Conservation (phyloP, 2,329 filamentous ascomycete genomes). For the Zalaria obscura region DNA sequence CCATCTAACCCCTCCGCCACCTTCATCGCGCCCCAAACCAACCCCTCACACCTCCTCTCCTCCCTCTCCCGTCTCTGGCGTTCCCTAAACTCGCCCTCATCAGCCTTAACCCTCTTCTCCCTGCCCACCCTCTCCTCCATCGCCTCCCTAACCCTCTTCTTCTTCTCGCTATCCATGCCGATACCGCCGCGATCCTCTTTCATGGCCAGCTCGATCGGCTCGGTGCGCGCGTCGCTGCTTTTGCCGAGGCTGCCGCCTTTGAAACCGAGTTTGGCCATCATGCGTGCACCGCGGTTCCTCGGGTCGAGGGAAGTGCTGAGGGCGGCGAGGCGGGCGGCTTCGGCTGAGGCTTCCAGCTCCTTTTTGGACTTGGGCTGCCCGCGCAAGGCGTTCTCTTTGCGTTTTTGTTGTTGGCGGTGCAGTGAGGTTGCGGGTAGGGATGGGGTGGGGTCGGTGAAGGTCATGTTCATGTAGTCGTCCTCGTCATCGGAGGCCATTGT, state of each 20-base stretch:
- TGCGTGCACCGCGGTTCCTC: constrained; percentile 81
- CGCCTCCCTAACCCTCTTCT: constrained; percentile 50
- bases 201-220: constrained; percentile 62
- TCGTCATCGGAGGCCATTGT: constrained; percentile 44
- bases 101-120: constrained; percentile 46
- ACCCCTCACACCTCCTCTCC: constrained; percentile 50
- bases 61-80: constrained; percentile 58
- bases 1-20: constrained; percentile 65
- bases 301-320: too few species aligned
- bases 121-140: constrained; percentile 33
- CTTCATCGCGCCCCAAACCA: constrained; percentile 66
- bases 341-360: constrained; percentile 63
- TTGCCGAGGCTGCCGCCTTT: constrained; percentile 59
- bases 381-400: constrained; percentile 45
- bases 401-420: constrained; percentile 39
- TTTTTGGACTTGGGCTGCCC: constrained; percentile 61
- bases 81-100: constrained; percentile 60
- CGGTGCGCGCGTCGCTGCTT: constrained; percentile 34
- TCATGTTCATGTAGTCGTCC: constrained; percentile 97
- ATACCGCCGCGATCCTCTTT: constrained; percentile 75
- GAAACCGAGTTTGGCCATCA: constrained; percentile 97
- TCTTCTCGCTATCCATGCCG: constrained; percentile 70
- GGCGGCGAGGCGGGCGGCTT: too few species aligned
- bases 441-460: constrained; percentile 52
- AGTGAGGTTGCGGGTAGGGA: constrained; percentile 45